phyloP scores from a whole-genome alignment of 164 flowering plant species.

The Cinnamomum micranthum region DNA sequence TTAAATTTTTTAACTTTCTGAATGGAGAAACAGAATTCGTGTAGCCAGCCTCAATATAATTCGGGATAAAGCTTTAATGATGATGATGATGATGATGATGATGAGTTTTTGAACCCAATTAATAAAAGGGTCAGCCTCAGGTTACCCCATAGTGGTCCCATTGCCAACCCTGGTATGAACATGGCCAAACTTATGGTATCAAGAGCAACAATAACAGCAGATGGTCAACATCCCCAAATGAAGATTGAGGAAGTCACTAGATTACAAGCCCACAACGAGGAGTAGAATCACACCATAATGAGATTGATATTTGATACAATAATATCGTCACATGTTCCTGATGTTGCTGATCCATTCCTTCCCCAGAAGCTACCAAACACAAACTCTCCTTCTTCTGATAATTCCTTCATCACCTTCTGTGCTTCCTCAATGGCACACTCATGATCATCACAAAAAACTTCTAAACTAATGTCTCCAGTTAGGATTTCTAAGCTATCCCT shows the following conservation, averaged over 20 bases:
- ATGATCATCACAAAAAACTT: slow-evolving; percentile 8
- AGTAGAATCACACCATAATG: slow-evolving; percentile 4
- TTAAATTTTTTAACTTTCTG: no score
- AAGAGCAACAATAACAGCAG: neutral
- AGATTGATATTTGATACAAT: slow-evolving; percentile 9
- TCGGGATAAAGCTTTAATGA: no score
- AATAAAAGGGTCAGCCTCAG: no score
- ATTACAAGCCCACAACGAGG: slow-evolving; percentile 23
- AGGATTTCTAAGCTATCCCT: slow-evolving; percentile 6
- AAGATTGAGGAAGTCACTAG: neutral
- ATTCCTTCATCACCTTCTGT: slow-evolving; percentile 47
- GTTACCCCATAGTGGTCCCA: no score
- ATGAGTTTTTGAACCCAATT: no score
- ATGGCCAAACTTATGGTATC: neutral
- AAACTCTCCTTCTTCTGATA: slow-evolving; percentile 50
- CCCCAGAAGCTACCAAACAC: slow-evolving; percentile 85
- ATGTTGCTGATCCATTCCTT: slow-evolving; percentile 20
- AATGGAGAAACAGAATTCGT: no score
- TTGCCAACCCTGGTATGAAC: no score
- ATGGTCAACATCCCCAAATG: neutral
- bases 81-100: no score
- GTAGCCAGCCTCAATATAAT: no score
- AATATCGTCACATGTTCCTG: slow-evolving; percentile 13
- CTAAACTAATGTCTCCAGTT: slow-evolving; percentile 2
- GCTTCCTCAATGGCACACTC: slow-evolving; percentile 41